A percentile compares a stretch with the other conserved stretches of the same genome.
These are phyloP conservation scores for Candida piceae DNA, from an alignment of 805 yeast species.

Conservation along the genomic window DNA sequence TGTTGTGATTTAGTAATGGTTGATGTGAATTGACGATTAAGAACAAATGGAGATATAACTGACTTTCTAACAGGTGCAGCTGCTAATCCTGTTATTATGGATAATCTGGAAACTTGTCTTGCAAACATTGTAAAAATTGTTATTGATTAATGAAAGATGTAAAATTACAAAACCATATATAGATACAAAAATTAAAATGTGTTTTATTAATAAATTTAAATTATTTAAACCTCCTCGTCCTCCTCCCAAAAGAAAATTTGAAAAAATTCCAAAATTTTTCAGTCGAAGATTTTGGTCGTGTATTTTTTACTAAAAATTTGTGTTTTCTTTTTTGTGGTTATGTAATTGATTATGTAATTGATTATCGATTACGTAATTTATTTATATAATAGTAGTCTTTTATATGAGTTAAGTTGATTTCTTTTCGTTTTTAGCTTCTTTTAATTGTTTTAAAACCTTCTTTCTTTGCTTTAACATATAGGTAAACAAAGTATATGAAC, in stretches of 20 bases:
- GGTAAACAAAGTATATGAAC: conserved; percentile 75
- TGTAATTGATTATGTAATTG: too few species aligned
- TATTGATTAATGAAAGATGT: too few species aligned
- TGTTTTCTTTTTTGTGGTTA: too few species aligned
- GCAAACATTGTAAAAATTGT: background rate
- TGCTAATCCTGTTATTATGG: background rate
- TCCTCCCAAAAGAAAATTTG: too few species aligned
- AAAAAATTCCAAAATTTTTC: background rate
- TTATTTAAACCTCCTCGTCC: too few species aligned
- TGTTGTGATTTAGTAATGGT: background rate
- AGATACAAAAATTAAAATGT: too few species aligned
- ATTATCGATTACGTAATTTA: too few species aligned
- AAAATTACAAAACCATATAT: too few species aligned
- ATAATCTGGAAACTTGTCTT: background rate
- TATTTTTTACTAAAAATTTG: too few species aligned
- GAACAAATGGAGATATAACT: background rate
- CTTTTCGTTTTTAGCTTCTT: conserved; percentile 6
- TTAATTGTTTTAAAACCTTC: conserved; percentile 55
- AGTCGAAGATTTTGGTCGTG: background rate
- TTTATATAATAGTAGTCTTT: background rate
- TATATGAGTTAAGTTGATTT: background rate
- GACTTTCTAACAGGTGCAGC: background rate
- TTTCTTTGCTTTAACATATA: conserved; percentile 88
- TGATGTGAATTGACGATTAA: conserved; percentile 3
- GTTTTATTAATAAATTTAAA: too few species aligned